These are phyloP conservation scores for Exophiala dermatitidis DNA, from an alignment of 2,329 filamentous ascomycete genomes.

Conservation along the genomic window DNA sequence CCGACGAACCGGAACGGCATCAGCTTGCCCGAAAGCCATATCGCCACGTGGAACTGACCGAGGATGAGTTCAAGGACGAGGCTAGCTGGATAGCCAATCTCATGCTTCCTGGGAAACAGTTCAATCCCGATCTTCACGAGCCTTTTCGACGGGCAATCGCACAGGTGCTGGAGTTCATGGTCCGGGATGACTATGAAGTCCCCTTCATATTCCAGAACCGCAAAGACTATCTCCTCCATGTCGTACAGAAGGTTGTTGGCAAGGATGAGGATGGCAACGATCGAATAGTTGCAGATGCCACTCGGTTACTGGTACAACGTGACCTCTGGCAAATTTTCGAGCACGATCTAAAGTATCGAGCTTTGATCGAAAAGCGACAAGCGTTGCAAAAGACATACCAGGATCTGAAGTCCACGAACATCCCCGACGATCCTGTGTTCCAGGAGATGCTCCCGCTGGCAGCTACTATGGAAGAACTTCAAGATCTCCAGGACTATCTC, in stretches of 20 bases:
- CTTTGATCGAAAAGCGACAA: constrained; percentile 84
- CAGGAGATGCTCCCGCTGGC: constrained; percentile 75
- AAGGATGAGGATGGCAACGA: constrained; percentile 59
- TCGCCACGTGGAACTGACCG: constrained; percentile 68
- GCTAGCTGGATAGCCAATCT: constrained; percentile 84
- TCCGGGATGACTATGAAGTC: constrained; percentile 88
- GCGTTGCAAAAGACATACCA: constrained; percentile 72
- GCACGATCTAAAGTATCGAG: constrained; percentile 88
- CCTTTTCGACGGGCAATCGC: constrained; percentile 83
- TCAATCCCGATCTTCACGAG: constrained; percentile 63
- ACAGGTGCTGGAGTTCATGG: constrained; percentile 91
- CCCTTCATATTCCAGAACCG: constrained; percentile 98
- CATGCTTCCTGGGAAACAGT: constrained; percentile 78
- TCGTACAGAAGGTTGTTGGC: constrained; percentile 60
- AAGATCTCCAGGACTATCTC: constrained; percentile 92
- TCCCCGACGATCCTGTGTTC: constrained; percentile 65
- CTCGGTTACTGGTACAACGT: constrained; percentile 84
- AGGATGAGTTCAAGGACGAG: constrained; percentile 85
- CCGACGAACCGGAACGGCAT: constrained; percentile 88
- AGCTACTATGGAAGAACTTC: constrained; percentile 85
- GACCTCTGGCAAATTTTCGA: constrained; percentile 95
- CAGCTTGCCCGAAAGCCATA: constrained; percentile 87
- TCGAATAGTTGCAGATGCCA: constrained; percentile 66
- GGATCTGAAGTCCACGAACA: constrained; percentile 60
- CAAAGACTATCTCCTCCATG: constrained; percentile 94